Evolutionary conservation across 2,329 filamentous ascomycete species (phyloP), one percentile per base, ranked within the genome.

Genomic region (Trichoderma sp.): DNA sequence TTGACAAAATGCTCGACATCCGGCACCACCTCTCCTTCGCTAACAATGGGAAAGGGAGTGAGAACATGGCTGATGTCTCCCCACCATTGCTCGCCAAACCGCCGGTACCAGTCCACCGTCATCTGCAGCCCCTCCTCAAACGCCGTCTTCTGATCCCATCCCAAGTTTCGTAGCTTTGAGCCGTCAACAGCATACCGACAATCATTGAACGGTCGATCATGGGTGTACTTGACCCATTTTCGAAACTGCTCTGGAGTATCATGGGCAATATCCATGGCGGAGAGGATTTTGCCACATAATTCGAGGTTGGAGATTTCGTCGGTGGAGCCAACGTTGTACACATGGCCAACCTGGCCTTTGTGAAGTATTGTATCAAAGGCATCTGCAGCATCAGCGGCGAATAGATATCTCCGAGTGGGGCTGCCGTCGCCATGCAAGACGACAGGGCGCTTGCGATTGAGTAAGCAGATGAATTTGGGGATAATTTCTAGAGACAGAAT

Each of bases 281-380:
- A 81, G 30, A 94, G 83, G 21, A 95, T 82, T 77, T 85, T 87
- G 69, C 81, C 80, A 79, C 91, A 91, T 6, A 95, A 83, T 3
- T 89, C 84, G 21, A 91, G 81, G 76, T 94, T 94, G 72, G 90
- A 91, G 58, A 94, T 86, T 77, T 94, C 91, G 76, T 94, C 90
- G 70, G 86, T 85, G 0, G 92, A 94, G 55, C 90, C 90, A 11
- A 96, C 90, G 72, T 96, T 96, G 83, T 96, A 96, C 70, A 92
- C 87, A 75, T 94, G 90, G 1, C 91, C 91, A 39, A 91, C 83
- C 60, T 85, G 81, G 24, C 92, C 92, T 74, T 88, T 89, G 83
- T 96, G 92, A 28, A 96, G 84, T 74, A 96, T 93, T 0, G 91
- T 93, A 80, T 96, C 92, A 74, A 95, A 91, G 2, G 91, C 92